Conservation (phyloP, 2,329 filamentous ascomycete species). For the Elsinoe necatrix region DNA sequence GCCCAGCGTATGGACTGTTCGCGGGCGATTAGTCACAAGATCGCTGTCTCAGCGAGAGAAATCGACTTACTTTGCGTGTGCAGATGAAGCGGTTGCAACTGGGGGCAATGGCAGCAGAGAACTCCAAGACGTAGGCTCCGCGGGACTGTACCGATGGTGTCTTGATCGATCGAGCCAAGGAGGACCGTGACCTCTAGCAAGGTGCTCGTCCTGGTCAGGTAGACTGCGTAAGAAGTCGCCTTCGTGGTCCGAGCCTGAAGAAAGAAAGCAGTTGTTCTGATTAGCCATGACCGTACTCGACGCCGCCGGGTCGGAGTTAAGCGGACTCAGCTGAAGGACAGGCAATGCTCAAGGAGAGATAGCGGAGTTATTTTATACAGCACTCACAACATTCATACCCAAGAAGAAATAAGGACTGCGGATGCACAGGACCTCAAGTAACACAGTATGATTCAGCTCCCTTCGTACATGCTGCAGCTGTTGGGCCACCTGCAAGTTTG, state of each 20-base stretch:
- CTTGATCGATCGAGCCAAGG: background rate
- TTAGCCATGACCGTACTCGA: background rate
- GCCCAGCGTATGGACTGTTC: background rate
- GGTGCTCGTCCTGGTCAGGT: conserved; percentile 17
- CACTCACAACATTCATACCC: background rate
- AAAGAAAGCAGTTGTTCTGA: background rate
- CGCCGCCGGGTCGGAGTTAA: conserved; percentile 5
- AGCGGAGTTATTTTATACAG: background rate
- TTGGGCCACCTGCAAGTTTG: background rate
- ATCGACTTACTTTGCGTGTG: background rate
- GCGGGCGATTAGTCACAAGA: background rate
- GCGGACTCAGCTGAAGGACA: background rate
- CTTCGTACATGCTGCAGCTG: background rate
- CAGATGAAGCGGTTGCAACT: background rate
- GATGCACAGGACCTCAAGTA: background rate
- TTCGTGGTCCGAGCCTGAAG: background rate
- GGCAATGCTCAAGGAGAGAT: background rate
- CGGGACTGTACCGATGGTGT: background rate
- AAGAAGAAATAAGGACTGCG: background rate
- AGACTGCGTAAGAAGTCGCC: conserved; percentile 1
- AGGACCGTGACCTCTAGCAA: background rate
- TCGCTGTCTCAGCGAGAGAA: background rate
- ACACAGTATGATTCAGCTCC: background rate
- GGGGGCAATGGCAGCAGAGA: background rate
- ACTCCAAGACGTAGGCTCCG: background rate